Evolutionary conservation across 176 grass and related monocot species (phyloP).

Genomic region (Bonia amplexicaulis): DNA sequence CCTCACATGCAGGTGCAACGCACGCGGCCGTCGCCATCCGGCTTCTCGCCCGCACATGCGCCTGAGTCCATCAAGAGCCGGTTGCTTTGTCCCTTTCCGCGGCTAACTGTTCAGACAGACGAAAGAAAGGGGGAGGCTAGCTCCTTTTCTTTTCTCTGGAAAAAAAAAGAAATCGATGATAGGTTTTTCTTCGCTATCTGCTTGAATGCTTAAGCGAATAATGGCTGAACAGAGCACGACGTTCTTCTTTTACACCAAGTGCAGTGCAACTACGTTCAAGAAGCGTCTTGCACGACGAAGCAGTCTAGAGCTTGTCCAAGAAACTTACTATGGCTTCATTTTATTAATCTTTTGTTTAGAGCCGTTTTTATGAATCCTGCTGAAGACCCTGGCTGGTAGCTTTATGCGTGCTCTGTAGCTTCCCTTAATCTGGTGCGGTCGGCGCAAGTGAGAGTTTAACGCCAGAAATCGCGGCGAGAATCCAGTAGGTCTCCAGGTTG

Average conservation of each 20-base stretch:
- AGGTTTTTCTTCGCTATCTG: not conserved
- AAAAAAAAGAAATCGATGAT: not conserved
- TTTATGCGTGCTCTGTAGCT: not conserved
- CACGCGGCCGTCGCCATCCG: conserved; percentile 34
- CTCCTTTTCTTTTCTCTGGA: not conserved
- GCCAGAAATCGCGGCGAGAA: conserved; percentile 38
- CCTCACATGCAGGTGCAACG: conserved; percentile 34
- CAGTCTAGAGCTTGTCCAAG: not conserved
- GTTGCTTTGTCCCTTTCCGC: conserved; percentile 35
- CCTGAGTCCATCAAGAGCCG: not conserved
- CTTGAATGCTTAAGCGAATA: not conserved
- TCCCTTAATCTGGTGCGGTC: not conserved
- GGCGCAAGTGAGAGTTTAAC: not conserved
- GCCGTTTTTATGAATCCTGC: not conserved
- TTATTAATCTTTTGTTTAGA: not conserved
- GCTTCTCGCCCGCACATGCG: conserved; percentile 36
- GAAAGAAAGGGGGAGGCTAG: not conserved
- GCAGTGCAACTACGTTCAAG: not conserved
- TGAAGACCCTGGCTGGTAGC: not conserved
- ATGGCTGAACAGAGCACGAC: not conserved
- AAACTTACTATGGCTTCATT: not conserved
- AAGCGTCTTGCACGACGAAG: not conserved
- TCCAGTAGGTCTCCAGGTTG: not conserved
- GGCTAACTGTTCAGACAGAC: not conserved
- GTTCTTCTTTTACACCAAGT: not conserved